Conservation (phyloP, 2,329 filamentous ascomycete species). For the Fusarium penzigii region DNA sequence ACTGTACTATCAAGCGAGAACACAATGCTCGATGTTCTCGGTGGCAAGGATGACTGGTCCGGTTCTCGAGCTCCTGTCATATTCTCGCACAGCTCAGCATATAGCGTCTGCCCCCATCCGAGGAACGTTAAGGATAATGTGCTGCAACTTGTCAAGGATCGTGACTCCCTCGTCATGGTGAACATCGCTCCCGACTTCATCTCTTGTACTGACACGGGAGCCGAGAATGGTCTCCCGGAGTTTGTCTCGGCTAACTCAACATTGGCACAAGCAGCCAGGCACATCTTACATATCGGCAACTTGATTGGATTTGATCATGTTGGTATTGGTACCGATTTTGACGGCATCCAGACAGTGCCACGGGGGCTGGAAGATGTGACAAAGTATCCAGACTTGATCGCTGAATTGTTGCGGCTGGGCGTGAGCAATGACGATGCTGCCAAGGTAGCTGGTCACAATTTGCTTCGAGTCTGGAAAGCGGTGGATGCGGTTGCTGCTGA, state of each 20-base stretch:
- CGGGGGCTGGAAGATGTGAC: constrained; percentile 80
- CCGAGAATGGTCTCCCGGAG: constrained; percentile 66
- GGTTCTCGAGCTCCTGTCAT: constrained; percentile 82
- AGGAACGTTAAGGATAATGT: constrained; percentile 89
- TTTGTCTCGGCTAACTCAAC: constrained; percentile 70
- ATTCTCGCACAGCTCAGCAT: constrained; percentile 84
- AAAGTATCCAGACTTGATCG: constrained; percentile 77
- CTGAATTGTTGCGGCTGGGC: constrained; percentile 71
- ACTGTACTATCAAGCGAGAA: constrained; percentile 56
- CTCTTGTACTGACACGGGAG: constrained; percentile 64
- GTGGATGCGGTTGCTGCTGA: constrained; percentile 70
- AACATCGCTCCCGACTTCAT: constrained; percentile 86
- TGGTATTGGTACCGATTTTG: constrained; percentile 87
- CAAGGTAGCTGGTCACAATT: constrained; percentile 77
- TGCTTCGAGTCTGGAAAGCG: constrained; percentile 81
- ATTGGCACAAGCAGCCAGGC: constrained; percentile 73
- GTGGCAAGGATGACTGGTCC: constrained; percentile 61
- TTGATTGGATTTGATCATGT: constrained; percentile 86
- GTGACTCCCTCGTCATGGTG: constrained; percentile 82
- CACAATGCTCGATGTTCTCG: constrained; percentile 83
- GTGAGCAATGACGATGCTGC: constrained; percentile 72
- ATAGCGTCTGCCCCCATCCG: constrained; percentile 80
- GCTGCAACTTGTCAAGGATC: constrained; percentile 71
- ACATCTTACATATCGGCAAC: constrained; percentile 80
- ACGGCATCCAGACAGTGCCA: constrained; percentile 70